phyloP scores from a whole-genome alignment of 1,284 basidiomycete species.

The Neotropicomus parvogracilis region DNA sequence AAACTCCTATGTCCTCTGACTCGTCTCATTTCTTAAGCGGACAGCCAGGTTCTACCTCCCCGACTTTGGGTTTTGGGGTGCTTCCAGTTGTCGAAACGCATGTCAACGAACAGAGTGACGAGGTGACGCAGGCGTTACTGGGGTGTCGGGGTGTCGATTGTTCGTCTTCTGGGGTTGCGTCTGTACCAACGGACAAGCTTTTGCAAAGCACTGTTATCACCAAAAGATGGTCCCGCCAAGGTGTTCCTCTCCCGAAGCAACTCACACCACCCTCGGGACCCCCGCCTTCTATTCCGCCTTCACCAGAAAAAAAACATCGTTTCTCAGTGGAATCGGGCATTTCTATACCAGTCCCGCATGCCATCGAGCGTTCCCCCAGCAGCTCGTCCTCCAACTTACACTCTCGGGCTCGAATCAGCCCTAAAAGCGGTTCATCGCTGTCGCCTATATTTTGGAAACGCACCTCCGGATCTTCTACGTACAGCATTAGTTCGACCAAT shows the following conservation, averaged over 20 bases:
- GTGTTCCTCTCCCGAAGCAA: conserved; percentile 46
- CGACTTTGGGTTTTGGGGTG: neutral
- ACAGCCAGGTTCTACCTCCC: conserved; percentile 7
- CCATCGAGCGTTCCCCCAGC: conserved; percentile 40
- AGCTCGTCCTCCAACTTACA: conserved; percentile 40
- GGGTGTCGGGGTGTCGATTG: conserved; percentile 2
- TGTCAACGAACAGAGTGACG: conserved; percentile 5
- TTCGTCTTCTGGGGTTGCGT: neutral
- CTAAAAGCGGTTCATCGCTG: conserved; percentile 46
- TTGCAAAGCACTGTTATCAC: conserved; percentile 31
- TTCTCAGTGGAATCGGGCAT: conserved; percentile 20
- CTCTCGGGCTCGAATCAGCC: conserved; percentile 38
- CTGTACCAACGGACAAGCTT: conserved; percentile 15
- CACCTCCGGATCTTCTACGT: conserved; percentile 50
- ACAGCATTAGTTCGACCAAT: conserved; percentile 47
- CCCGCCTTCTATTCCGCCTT: conserved; percentile 46
- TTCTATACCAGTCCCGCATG: conserved; percentile 36
- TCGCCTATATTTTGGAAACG: conserved; percentile 58
- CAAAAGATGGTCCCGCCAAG: conserved; percentile 60
- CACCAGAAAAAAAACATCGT: conserved; percentile 25
- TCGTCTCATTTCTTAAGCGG: conserved; percentile 6
- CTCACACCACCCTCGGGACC: conserved; percentile 57
- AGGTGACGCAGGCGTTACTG: neutral
- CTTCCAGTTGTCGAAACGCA: conserved; percentile 1
- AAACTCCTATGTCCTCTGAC: conserved; percentile 9